phyloP scores from a whole-genome alignment of 179 eudicot species.

The Corrigiola litoralis region DNA sequence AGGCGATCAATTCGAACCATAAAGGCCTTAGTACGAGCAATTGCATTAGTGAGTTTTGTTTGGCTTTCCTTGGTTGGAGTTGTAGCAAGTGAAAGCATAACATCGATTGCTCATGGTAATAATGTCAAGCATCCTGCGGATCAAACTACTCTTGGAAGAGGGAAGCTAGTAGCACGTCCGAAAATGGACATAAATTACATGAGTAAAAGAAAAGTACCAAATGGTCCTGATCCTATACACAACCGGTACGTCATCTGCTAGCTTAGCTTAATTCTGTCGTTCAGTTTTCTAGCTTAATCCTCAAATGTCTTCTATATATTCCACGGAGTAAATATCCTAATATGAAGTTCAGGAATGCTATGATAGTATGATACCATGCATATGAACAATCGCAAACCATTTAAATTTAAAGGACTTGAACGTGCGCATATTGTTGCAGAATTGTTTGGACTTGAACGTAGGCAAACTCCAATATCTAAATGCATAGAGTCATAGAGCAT shows the following conservation, averaged over 20 bases:
- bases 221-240: slow-evolving; percentile 71
- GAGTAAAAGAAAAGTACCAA: slow-evolving; percentile 60
- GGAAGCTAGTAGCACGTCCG: slow-evolving; percentile 13
- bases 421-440: no score
- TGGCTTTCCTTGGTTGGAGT: slow-evolving; percentile 13
- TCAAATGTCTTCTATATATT: no score
- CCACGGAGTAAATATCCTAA: no score
- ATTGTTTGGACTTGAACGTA: no score
- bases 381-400: no score
- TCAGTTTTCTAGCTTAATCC: no score
- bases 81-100: neutral
- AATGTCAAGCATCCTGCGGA: neutral
- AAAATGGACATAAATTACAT: slow-evolving; percentile 34
- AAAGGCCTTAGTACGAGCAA: neutral
- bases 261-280: no score
- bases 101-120: neutral
- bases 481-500: no score
- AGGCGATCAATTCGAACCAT: neutral
- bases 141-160: neutral
- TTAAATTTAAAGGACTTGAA: no score
- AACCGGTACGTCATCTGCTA: slow-evolving; percentile 40
- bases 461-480: no score
- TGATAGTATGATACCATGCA: no score
- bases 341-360: no score
- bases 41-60: slow-evolving; percentile 1